Evolutionary conservation across 2,329 filamentous ascomycete genomes (phyloP), one percentile per base, ranked within the genome.

Genomic region (Sporothrix sp.): DNA sequence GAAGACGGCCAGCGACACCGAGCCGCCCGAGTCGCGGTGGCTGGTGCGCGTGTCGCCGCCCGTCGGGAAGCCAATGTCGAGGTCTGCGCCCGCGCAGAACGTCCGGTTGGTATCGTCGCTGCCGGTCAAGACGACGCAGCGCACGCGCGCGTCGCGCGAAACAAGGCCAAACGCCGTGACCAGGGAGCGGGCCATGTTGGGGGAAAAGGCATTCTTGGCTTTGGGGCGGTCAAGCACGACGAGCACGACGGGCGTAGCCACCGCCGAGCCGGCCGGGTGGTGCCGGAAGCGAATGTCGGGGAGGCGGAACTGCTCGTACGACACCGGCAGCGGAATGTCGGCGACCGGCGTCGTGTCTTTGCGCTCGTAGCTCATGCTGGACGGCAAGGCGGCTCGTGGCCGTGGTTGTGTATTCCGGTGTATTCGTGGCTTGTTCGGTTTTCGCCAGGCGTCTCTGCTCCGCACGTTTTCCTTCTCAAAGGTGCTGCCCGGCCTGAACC

Each of bases 161-260:
- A 81, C 67, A 8, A 72, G 61, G 49, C 65, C 61, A 60, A 76
- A 76, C 40, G 76, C 78, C 3, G 65, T 57, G 52, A 78, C 73
- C 27, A 87, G 70, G 58, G 83, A 81, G 14, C 66, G 60, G 58
- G 76, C 75, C 80, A 87, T 86, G 13, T 66, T 69, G 18, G 72
- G 68, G 3, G 81, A 86, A 65, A 87, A 86, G 54, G 80, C 82
- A 73, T 87, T 87, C 66, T 81, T 72, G 53, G 79, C 78, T 10
- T 68, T 64, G 0, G 83, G 84, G 16, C 84, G 78, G 66, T 84
- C 72, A 36, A 87, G 73, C 2, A 76, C 76, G 30, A 86, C 64
- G 55, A 85, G 63, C 45, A 87, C 72, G 47, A 85, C 72, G 14
- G 75, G 74, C 1, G 82, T 85, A 13, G 76, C 73, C 3, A 72